Percentiles rank a stretch among this genome's conserved stretches.
Evolutionary conservation across 306 rosid species (phyloP).

Genomic region (Rubus idaeus): DNA sequence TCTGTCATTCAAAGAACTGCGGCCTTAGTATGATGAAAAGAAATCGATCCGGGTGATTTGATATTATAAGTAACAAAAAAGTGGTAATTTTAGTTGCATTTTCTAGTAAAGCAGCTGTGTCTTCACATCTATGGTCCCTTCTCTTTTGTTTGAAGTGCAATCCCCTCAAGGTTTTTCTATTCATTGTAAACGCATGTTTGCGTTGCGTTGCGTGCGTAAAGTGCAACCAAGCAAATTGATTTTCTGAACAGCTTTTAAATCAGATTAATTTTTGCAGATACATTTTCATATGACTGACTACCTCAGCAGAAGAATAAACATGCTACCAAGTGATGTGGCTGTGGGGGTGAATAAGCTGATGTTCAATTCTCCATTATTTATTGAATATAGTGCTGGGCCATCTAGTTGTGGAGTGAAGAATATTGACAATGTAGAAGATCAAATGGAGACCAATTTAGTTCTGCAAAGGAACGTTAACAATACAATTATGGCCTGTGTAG

Average conservation of each 20-base stretch:
- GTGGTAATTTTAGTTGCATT: not conserved
- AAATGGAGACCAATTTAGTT: not conserved
- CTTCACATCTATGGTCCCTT: not conserved
- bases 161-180: not conserved
- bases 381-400: not conserved
- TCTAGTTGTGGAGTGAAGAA: constrained; percentile 14
- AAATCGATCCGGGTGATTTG: not conserved
- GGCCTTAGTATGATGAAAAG: not conserved
- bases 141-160: not conserved
- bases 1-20: not conserved
- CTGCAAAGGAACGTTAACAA: constrained; percentile 1
- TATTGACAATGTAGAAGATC: constrained; percentile 10
- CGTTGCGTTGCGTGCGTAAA: not conserved
- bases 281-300: constrained; percentile 10
- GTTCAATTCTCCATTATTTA: not conserved
- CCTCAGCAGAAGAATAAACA: constrained; percentile 5
- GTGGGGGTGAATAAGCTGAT: not conserved
- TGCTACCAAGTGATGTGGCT: not conserved
- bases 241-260: constrained; percentile 5
- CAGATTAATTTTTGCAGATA: constrained; percentile 26
- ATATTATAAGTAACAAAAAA: not conserved
- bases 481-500: constrained; percentile 1
- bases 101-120: not conserved
- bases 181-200: not conserved
- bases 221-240: not conserved